Evolutionary conservation across 495 filamentous ascomycete species (phyloP).

Genomic region (Podospora bellae-mahoneyi): DNA sequence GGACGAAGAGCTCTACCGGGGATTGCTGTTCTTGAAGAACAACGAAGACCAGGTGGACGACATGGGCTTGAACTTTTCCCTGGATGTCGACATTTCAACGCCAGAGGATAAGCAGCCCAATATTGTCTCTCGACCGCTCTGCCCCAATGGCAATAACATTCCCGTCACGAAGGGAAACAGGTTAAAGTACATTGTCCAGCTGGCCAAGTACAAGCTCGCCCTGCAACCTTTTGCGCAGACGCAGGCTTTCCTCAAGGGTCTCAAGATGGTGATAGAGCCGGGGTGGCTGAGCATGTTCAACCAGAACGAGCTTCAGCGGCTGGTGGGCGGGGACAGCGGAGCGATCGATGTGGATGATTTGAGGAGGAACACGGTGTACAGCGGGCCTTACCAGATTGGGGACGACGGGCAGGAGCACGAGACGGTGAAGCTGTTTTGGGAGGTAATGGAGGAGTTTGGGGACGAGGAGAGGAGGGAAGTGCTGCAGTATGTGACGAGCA

Average conservation of each 20-base stretch:
- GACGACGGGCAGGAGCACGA: slow-evolving; percentile 84
- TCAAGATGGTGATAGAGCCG: slow-evolving; percentile 84
- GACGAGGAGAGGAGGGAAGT: slow-evolving; percentile 79
- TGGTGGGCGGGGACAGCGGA: slow-evolving; percentile 80
- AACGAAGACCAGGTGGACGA: slow-evolving; percentile 78
- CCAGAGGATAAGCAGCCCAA: slow-evolving; percentile 45
- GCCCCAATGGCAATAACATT: slow-evolving; percentile 68
- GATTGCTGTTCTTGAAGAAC: slow-evolving; percentile 84
- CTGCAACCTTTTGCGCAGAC: slow-evolving; percentile 75
- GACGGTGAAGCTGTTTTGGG: slow-evolving; percentile 84
- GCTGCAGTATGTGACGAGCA: slow-evolving; percentile 92
- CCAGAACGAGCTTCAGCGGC: slow-evolving; percentile 85
- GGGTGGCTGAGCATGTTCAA: slow-evolving; percentile 98
- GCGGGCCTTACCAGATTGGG: slow-evolving; percentile 81
- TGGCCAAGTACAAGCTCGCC: slow-evolving; percentile 80
- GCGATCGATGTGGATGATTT: slow-evolving; percentile 87
- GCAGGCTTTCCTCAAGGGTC: slow-evolving; percentile 77
- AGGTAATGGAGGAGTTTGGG: slow-evolving; percentile 71
- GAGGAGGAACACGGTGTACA: slow-evolving; percentile 79
- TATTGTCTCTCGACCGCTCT: slow-evolving; percentile 68
- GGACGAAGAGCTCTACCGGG: slow-evolving; percentile 90
- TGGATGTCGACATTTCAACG: slow-evolving; percentile 70
- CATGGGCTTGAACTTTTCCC: slow-evolving; percentile 84
- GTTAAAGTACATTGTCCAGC: slow-evolving; percentile 87
- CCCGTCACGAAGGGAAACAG: slow-evolving; percentile 89